Evolutionary conservation across 257 asterid species (phyloP).

Genomic region (Solanum medicagineum): DNA sequence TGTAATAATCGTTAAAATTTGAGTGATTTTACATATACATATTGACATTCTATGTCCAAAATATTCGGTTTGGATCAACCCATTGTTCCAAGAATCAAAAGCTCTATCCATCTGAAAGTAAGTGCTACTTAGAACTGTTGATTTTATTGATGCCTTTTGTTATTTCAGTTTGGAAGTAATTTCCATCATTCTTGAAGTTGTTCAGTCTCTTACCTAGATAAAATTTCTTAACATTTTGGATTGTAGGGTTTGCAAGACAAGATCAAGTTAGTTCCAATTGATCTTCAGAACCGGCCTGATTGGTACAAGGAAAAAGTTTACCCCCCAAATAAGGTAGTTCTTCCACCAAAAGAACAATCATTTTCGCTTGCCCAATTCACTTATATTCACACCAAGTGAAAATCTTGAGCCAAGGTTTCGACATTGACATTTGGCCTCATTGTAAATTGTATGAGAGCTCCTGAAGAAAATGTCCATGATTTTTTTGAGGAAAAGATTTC

Average conservation of each 20-base stretch:
- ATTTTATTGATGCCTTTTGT: neutral
- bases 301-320: constrained; percentile 56
- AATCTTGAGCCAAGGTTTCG: neutral
- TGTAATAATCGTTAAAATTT: neutral
- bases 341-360: neutral
- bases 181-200: neutral
- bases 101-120: neutral
- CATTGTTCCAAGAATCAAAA: neutral
- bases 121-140: neutral
- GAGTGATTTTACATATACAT: neutral
- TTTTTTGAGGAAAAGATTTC: neutral
- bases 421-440: neutral
- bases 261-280: constrained; percentile 41
- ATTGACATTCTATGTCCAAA: neutral
- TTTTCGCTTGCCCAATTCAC: neutral
- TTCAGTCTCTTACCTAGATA: neutral
- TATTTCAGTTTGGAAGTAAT: neutral
- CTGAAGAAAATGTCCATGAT: neutral
- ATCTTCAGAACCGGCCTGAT: constrained; percentile 41
- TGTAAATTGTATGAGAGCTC: neutral
- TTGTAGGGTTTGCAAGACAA: constrained; percentile 41
- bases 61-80: neutral
- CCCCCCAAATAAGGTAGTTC: constrained; percentile 41
- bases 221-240: neutral
- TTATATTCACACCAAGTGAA: neutral